These are phyloP conservation scores for Lipomyces spencermartinsiae DNA, from an alignment of 805 yeast species.

Conservation along the genomic window DNA sequence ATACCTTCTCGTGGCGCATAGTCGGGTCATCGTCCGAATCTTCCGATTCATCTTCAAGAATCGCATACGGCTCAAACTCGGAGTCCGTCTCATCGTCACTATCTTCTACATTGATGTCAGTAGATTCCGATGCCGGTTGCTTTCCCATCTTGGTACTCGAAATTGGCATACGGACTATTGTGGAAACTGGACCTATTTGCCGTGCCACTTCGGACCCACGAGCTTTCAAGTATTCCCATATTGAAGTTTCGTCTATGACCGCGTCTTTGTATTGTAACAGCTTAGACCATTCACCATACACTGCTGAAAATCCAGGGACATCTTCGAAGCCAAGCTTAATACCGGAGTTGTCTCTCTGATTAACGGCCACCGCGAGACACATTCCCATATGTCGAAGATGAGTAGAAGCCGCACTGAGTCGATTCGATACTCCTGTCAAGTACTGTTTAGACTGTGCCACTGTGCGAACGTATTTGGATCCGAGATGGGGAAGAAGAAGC, in stretches of 20 bases:
- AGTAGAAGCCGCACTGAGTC: slow-evolving; percentile 58
- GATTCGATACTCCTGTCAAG: slow-evolving; percentile 58
- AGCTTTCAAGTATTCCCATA: slow-evolving; percentile 36
- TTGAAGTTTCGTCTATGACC: slow-evolving; percentile 19
- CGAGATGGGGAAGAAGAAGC: slow-evolving; percentile 24
- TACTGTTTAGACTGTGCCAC: slow-evolving; percentile 50
- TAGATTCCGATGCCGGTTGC: slow-evolving; percentile 27
- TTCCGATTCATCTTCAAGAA: slow-evolving; percentile 48
- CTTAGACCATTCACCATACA: slow-evolving; percentile 31
- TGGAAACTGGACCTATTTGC: not conserved
- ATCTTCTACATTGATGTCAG: slow-evolving; percentile 23
- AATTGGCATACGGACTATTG: not conserved
- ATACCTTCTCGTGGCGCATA: slow-evolving; percentile 47
- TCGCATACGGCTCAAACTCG: slow-evolving; percentile 41
- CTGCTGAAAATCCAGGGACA: slow-evolving; percentile 38
- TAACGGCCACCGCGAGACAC: slow-evolving; percentile 57
- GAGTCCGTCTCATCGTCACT: slow-evolving; percentile 47
- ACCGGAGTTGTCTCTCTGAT: slow-evolving; percentile 38
- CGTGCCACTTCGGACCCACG: slow-evolving; percentile 6
- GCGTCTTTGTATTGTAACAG: slow-evolving; percentile 25
- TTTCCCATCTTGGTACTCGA: slow-evolving; percentile 11
- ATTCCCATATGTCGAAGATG: slow-evolving; percentile 61
- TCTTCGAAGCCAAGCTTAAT: slow-evolving; percentile 42
- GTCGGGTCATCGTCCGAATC: slow-evolving; percentile 65
- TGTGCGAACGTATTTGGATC: slow-evolving; percentile 6